A percentile compares a stretch with the other conserved stretches of the same genome.
Conservation (phyloP, 2,329 filamentous ascomycete genomes). For the Basipetospora chlamydospora region DNA sequence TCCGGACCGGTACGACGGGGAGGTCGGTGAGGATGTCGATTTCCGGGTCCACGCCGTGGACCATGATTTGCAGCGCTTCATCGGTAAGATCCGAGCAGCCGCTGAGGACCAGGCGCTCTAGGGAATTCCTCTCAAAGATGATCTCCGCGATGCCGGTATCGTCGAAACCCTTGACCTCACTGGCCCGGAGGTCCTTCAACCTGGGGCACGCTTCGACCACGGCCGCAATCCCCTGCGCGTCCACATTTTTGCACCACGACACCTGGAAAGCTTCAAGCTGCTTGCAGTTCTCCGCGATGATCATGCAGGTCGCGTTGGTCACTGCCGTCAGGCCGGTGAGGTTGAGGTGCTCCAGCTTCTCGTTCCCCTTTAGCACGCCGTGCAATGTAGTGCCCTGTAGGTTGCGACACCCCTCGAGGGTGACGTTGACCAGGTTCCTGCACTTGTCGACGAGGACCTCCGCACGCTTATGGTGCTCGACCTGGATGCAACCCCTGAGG, state of each 20-base stretch:
- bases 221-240: slow-evolving; percentile 58
- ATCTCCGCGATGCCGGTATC: slow-evolving; percentile 55
- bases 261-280: slow-evolving; percentile 76
- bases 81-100: slow-evolving; percentile 71
- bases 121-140: slow-evolving; percentile 65
- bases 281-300: slow-evolving; percentile 68
- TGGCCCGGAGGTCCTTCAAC: slow-evolving; percentile 66
- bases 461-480: slow-evolving; percentile 65
- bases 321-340: slow-evolving; percentile 68
- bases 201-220: slow-evolving; percentile 60
- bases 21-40: slow-evolving; percentile 67
- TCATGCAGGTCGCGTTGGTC: slow-evolving; percentile 73
- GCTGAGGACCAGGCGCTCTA: slow-evolving; percentile 70
- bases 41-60: slow-evolving; percentile 62
- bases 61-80: slow-evolving; percentile 54
- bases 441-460: slow-evolving; percentile 72
- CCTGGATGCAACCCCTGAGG: slow-evolving; percentile 77
- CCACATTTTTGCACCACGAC: slow-evolving; percentile 83
- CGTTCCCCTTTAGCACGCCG: slow-evolving; percentile 60
- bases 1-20: slow-evolving; percentile 62
- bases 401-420: slow-evolving; percentile 78
- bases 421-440: slow-evolving; percentile 74
- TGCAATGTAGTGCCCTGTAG: slow-evolving; percentile 66
- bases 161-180: slow-evolving; percentile 70
- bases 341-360: slow-evolving; percentile 68